These are phyloP conservation scores for Dothistroma septosporum DNA, from an alignment of 2,329 filamentous ascomycete species.

Conservation along the genomic window DNA sequence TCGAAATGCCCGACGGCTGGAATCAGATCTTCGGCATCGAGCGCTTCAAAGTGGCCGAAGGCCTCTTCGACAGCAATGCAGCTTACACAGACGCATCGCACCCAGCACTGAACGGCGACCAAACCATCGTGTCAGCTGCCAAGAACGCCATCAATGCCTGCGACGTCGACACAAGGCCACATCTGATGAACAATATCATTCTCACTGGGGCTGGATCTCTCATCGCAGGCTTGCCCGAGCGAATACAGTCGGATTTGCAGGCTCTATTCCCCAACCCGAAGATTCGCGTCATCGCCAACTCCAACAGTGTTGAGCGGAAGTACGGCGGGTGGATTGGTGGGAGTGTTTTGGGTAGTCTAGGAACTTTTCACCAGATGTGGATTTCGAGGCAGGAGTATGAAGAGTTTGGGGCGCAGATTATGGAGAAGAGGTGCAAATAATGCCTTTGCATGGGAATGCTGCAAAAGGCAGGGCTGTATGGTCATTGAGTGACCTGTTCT, in stretches of 20 bases:
- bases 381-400: slow-evolving; percentile 96
- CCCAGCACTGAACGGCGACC: slow-evolving; percentile 54
- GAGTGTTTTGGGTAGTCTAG: slow-evolving; percentile 89
- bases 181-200: slow-evolving; percentile 83
- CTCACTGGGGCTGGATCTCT: slow-evolving; percentile 85
- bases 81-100: slow-evolving; percentile 55
- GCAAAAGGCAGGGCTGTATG: neutral
- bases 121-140: slow-evolving; percentile 81
- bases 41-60: slow-evolving; percentile 80
- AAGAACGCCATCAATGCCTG: slow-evolving; percentile 71
- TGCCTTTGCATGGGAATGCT: neutral
- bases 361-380: slow-evolving; percentile 99
- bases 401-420: slow-evolving; percentile 83
- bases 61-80: slow-evolving; percentile 82
- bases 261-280: slow-evolving; percentile 77
- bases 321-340: slow-evolving; percentile 96
- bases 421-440: slow-evolving; percentile 94
- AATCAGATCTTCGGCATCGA: slow-evolving; percentile 93
- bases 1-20: slow-evolving; percentile 95
- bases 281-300: slow-evolving; percentile 83
- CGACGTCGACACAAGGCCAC: slow-evolving; percentile 81
- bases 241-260: slow-evolving; percentile 78
- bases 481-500: neutral
- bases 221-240: slow-evolving; percentile 86
- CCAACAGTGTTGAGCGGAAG: slow-evolving; percentile 79